Conservation (phyloP, 768 basidiomycete species). For the Sporobolomyces phaffii region DNA sequence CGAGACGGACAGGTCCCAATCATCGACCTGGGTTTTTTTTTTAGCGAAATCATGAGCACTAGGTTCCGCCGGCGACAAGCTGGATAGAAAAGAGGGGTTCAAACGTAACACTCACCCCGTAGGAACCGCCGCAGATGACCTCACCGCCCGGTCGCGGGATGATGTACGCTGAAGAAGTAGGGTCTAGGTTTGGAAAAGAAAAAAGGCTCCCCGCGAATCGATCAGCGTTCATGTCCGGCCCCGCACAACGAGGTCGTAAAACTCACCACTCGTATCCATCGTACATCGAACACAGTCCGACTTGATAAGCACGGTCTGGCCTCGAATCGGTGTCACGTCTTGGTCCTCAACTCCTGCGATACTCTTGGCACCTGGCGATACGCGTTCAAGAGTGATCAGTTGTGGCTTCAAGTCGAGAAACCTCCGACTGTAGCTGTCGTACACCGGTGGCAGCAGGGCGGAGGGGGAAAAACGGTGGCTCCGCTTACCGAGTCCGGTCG, state of each 20-base stretch:
- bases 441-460: too few species aligned
- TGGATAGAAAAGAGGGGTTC: background rate
- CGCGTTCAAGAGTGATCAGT: too few species aligned
- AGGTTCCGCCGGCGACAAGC: too few species aligned
- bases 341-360: constrained; percentile 77
- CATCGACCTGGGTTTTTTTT: constrained; percentile 45
- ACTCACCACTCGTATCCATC: constrained; percentile 25
- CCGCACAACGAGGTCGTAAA: too few species aligned
- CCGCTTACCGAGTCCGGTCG: constrained; percentile 53
- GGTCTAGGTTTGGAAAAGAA: constrained; percentile 2
- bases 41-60: too few species aligned
- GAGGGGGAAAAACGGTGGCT: too few species aligned
- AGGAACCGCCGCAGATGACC: constrained; percentile 59
- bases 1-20: constrained; percentile 55
- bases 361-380: constrained; percentile 55
- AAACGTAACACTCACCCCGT: constrained; percentile 42
- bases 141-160: constrained; percentile 58
- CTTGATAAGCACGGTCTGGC: constrained; percentile 69
- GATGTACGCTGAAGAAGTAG: constrained; percentile 53
- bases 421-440: too few species aligned
- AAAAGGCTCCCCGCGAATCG: too few species aligned
- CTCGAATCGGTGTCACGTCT: constrained; percentile 67
- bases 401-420: too few species aligned
- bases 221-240: too few species aligned
- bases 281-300: constrained; percentile 19